Conservation (phyloP, 441 rosid genomes). For the Euphorbia schlechtendalii region DNA sequence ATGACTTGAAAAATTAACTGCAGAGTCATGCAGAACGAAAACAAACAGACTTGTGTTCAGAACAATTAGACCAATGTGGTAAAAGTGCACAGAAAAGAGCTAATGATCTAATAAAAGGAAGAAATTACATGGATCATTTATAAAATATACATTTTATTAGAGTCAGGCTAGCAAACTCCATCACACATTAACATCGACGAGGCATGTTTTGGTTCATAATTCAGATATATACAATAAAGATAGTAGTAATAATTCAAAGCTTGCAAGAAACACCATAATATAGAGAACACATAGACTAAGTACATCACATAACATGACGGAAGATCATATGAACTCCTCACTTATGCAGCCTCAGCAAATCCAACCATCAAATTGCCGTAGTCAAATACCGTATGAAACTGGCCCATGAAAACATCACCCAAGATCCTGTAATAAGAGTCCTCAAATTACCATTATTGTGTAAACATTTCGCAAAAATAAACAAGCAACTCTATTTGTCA, state of each 20-base stretch:
- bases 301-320: neutral
- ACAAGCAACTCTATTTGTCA: no score
- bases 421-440: constrained; percentile 45
- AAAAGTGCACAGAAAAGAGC: no score
- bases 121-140: neutral
- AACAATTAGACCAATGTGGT: no score
- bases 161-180: constrained; percentile 4
- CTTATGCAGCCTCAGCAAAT: constrained; percentile 68
- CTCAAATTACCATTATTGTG: neutral
- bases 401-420: constrained; percentile 80
- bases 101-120: neutral
- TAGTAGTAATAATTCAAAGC: neutral
- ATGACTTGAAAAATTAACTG: no score
- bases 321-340: neutral
- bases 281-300: neutral
- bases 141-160: neutral
- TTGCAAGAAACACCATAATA: neutral
- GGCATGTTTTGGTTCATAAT: neutral
- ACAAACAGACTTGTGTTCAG: no score
- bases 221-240: constrained; percentile 24
- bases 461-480: neutral
- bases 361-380: constrained; percentile 68
- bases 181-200: neutral
- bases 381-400: constrained; percentile 82
- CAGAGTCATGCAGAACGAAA: no score